Evolutionary conservation across 129 eudicot species (phyloP), one percentile per base, ranked within the genome.

Genomic region (Scalesia atractyloides): DNA sequence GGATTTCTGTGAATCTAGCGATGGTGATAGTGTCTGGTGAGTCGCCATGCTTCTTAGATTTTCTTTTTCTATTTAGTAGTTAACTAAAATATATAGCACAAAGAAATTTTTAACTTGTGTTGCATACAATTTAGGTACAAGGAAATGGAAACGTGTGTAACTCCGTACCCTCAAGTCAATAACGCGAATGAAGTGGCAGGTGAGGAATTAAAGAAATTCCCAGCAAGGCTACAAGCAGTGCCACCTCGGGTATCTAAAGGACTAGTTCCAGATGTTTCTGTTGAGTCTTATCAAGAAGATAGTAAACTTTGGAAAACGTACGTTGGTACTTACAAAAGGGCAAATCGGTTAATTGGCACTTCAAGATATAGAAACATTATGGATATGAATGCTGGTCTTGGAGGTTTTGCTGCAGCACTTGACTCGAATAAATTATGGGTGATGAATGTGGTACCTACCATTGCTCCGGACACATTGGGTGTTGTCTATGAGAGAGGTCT

Each of bases 301-400:
- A 87, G 71, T 70, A 84, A 78, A 58, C 77, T 80, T 39, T 93
- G 98, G 98, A 90, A 93, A 76, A 90, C 80, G 18, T 92, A 78
- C 64, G 88, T 87, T 36, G 77, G 14, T 49, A 86, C 78, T 54
- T 93, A 93, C 85, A 93, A 87, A 77, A 86, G 76, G 68, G 64
- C 70, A 16, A 86, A 79, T 37, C 80, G 74, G 36, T 80, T 89
- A 68, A 80, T 93, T 59, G 96, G 92, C 43, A 84, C 89, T 53
- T 53, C 92, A 72, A 84, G 97, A 73, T 93, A 83, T 61, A 82
- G 98, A 46, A 93, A 93, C 69, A 90, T 90, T 47, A 93, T 93
- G 98, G 98, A 92, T 73, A 89, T 89, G 98, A 92, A 89, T 64
- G 97, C 98, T 1, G 98, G 88, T 19, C 86, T 86, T 15, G 98